Percentiles rank a stretch among this genome's conserved stretches.
Evolutionary conservation across 2,329 filamentous ascomycete species (phyloP).

Genomic region (Chrysosporium keratinophilum): DNA sequence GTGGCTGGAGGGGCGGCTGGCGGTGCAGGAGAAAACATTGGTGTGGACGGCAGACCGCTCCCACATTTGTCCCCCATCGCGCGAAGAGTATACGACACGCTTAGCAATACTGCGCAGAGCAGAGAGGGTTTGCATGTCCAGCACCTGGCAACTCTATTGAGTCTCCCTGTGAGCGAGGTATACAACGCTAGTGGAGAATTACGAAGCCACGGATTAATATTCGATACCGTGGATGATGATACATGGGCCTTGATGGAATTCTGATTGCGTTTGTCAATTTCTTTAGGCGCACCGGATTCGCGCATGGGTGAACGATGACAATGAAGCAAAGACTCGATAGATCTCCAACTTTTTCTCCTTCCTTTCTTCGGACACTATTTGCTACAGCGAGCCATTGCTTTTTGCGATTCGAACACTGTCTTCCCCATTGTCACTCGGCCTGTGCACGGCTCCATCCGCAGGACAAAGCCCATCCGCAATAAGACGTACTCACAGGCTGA

Average conservation of each 20-base stretch:
- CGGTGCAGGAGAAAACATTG: constrained; percentile 15
- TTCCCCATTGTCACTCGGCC: background rate
- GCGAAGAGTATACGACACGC: constrained; percentile 59
- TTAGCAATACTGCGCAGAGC: constrained; percentile 57
- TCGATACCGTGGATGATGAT: constrained; percentile 83
- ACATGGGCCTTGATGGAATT: constrained; percentile 78
- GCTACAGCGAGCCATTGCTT: background rate
- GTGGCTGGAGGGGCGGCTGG: constrained; percentile 26
- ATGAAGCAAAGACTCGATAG: background rate
- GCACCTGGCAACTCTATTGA: constrained; percentile 56
- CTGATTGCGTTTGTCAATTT: background rate
- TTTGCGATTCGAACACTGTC: too few species aligned
- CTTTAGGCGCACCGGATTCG: background rate
- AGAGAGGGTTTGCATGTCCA: constrained; percentile 79
- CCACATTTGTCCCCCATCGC: constrained; percentile 47
- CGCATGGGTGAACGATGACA: background rate
- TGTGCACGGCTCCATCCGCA: background rate
- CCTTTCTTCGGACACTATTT: background rate
- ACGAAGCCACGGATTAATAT: constrained; percentile 62
- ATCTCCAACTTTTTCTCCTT: background rate
- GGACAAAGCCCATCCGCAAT: background rate
- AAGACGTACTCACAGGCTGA: too few species aligned
- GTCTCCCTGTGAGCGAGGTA: constrained; percentile 60
- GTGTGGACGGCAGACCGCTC: constrained; percentile 26
- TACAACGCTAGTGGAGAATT: constrained; percentile 73